Evolutionary conservation across 768 basidiomycete genomes (phyloP).

Genomic region (Russula sp.): DNA sequence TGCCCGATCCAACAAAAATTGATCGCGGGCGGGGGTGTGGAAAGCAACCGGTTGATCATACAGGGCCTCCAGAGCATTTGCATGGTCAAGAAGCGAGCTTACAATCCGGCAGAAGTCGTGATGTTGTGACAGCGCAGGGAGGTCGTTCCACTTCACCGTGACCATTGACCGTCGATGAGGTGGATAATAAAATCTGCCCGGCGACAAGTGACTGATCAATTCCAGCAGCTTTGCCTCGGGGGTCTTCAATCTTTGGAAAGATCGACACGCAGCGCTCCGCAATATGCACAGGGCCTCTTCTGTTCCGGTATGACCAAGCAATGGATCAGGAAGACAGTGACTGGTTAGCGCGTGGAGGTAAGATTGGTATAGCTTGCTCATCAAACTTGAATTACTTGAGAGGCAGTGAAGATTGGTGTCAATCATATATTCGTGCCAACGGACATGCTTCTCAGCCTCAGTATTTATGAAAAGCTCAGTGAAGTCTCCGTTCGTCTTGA

Average conservation of each 20-base stretch:
- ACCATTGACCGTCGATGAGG: conserved; percentile 2
- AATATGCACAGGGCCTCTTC: conserved; percentile 38
- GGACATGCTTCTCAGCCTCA: not conserved
- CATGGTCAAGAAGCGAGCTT: not conserved
- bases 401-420: conserved; percentile 30
- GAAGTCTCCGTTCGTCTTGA: not conserved
- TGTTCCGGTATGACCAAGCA: conserved; percentile 37
- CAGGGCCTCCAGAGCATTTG: not conserved
- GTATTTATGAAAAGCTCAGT: not conserved
- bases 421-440: conserved; percentile 28
- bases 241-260: conserved; percentile 32
- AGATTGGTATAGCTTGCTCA: conserved; percentile 30
- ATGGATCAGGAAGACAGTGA: conserved; percentile 36
- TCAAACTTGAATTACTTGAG: conserved; percentile 24
- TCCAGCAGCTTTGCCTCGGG: not conserved
- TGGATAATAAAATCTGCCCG: conserved; percentile 7
- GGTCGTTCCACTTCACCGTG: not conserved
- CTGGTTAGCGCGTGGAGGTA: conserved; percentile 42
- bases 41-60: not conserved
- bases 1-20: not conserved
- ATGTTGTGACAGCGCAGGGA: conserved; percentile 9
- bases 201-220: not conserved
- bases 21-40: not conserved
- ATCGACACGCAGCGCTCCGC: conserved; percentile 31
- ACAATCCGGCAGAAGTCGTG: not conserved